Base-by-base conservation (phyloP, 768 basidiomycete species). In the Infundibulicybe gibba region DNA sequence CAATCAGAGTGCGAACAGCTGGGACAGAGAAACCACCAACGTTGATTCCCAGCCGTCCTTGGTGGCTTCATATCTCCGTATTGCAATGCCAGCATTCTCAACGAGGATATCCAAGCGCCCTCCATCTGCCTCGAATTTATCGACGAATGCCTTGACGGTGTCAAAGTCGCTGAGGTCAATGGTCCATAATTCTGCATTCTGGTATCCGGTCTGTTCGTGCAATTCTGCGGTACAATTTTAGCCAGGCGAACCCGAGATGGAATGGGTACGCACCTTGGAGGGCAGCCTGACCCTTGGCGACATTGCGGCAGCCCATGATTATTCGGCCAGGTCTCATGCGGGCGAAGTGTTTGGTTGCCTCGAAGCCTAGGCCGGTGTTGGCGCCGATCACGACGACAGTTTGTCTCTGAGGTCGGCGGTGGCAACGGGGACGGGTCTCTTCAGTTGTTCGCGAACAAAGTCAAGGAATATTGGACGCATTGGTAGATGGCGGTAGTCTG, bases 351-450 rank as follows among this genome's bases (percentile, higher is more conserved):
- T 69, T 73, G 6, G 69, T 60, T 1, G 73, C 67, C 50, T 77
- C 75, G 34, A 75, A 67, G 1, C 77, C 77, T 3, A 79, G 46
- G 2, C 78, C 81, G 17, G 65, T 65, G 52, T 83, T 83, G 2
- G 79, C 75, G 6, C 69, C 71, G 20, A 69, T 65, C 17, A 83
- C 68, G 16, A 81, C 44, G 15, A 80, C 64, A 5, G 73, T 75
- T 75, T 76, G 6, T 71, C 72, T 10, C 56, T 54, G 16, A 80
- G 60, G 48, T 75, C 68, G 0, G 54, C 62, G 2, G 55, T 51
- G 15, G 62, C 60, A 2, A 72, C 63, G 3, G 64, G 61, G 6
- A 65, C 63, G 10, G 63, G 46, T 1, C 41, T 50, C 12, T 32
- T 50, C 11, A 48, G 44, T 41, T 69, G 66, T 6, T 54, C 56